Evolutionary conservation across 2,329 filamentous ascomycete genomes (phyloP).

Genomic region (Tolypocladium pustulatum): DNA sequence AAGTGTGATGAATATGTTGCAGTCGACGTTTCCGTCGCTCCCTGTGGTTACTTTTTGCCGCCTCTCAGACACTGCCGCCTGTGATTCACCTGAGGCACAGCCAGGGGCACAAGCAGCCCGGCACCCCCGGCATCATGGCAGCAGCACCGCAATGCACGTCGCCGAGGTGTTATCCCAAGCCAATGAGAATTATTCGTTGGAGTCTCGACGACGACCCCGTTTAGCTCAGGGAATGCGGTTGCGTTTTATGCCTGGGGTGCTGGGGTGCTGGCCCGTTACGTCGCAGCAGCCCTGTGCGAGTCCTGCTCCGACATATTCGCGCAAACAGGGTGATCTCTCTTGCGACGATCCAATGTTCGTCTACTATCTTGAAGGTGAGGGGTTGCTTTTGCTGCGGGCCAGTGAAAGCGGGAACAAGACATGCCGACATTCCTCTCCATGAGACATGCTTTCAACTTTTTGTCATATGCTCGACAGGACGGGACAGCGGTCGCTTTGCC

Average conservation of each 20-base stretch:
- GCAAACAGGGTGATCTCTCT: neutral
- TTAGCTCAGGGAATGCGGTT: neutral
- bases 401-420: neutral
- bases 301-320: neutral
- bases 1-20: neutral
- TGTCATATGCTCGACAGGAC: neutral
- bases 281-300: neutral
- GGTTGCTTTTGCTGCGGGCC: conserved; percentile 1
- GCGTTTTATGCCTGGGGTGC: neutral
- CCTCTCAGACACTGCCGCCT: conserved; percentile 5
- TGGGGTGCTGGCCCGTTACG: no score
- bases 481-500: neutral
- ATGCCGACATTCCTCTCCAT: conserved; percentile 1
- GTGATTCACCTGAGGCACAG: conserved; percentile 5
- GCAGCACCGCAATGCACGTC: neutral
- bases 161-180: neutral
- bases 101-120: conserved; percentile 1
- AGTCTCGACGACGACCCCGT: neutral
- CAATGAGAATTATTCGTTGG: neutral
- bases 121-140: neutral
- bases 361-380: neutral
- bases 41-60: conserved; percentile 8
- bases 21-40: neutral
- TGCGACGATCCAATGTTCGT: neutral
- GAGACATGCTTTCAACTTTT: conserved; percentile 1